phyloP scores from a whole-genome alignment of 768 basidiomycete genomes.

The Hericium alpestre region DNA sequence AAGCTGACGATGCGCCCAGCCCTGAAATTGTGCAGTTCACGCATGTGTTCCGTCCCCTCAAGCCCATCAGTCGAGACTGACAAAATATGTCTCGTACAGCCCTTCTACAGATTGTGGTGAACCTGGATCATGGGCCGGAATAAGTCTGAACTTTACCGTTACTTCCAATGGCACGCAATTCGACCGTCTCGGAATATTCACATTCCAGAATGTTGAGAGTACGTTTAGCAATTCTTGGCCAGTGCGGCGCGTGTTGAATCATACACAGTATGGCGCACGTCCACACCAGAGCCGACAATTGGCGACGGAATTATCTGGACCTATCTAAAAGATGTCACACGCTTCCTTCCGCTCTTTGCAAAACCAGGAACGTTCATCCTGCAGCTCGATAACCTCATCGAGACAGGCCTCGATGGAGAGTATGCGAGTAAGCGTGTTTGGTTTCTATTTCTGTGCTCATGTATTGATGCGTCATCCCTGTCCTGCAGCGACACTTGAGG shows the following conservation, averaged over 20 bases:
- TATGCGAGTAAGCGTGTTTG: conserved; percentile 46
- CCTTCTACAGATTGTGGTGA: conserved; percentile 66
- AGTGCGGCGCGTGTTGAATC: neutral
- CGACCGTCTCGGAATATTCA: conserved; percentile 62
- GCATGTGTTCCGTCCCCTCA: conserved; percentile 26
- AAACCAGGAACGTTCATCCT: conserved; percentile 61
- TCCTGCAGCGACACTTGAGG: conserved; percentile 47
- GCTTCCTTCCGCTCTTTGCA: conserved; percentile 60
- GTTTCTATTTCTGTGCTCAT: neutral
- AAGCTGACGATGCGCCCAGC: conserved; percentile 22
- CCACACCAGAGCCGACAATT: conserved; percentile 63
- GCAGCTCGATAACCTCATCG: conserved; percentile 60
- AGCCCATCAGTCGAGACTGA: neutral
- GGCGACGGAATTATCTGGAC: conserved; percentile 72
- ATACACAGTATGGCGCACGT: conserved; percentile 61
- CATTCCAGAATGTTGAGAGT: conserved; percentile 74
- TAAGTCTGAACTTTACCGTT: conserved; percentile 69
- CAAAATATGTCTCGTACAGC: conserved; percentile 23
- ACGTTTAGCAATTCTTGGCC: conserved; percentile 12
- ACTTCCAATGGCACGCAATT: conserved; percentile 72
- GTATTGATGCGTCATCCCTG: neutral
- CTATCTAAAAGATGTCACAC: conserved; percentile 64
- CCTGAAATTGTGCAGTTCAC: conserved; percentile 53
- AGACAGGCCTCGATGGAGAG: conserved; percentile 47
- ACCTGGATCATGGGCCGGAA: conserved; percentile 62